Conservation (phyloP, 495 filamentous ascomycete species). For the Ascobolus immersus region DNA sequence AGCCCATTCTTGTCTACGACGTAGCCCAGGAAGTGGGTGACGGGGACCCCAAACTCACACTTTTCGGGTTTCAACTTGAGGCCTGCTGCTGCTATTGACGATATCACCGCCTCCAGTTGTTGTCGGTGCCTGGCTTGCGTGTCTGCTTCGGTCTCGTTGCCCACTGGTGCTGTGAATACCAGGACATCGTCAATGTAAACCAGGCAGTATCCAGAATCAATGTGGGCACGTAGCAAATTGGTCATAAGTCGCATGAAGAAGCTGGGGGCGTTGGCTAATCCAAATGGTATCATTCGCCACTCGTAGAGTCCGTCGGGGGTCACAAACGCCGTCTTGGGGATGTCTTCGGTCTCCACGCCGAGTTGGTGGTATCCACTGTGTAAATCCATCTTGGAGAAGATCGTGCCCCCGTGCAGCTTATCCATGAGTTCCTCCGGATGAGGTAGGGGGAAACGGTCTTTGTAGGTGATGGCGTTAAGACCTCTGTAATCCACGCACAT, state of each 20-base stretch:
- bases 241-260: constrained; percentile 17
- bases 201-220: background rate
- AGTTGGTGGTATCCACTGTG: constrained; percentile 8
- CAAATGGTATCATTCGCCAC: constrained; percentile 7
- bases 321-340: constrained; percentile 16
- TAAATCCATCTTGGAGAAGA: constrained; percentile 2
- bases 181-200: constrained; percentile 1
- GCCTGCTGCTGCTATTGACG: too few species aligned
- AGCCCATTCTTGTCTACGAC: constrained; percentile 11
- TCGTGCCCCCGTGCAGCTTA: constrained; percentile 11
- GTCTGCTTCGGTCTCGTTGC: too few species aligned
- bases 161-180: too few species aligned
- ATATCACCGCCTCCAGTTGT: too few species aligned
- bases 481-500: constrained; percentile 24
- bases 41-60: too few species aligned
- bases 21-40: constrained; percentile 14
- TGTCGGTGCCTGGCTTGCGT: too few species aligned
- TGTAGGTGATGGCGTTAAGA: constrained; percentile 21
- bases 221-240: constrained; percentile 6
- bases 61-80: too few species aligned
- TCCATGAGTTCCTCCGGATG: constrained; percentile 21
- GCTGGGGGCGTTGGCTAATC: constrained; percentile 7
- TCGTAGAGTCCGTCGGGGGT: background rate
- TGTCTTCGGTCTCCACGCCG: constrained; percentile 8
- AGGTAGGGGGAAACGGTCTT: constrained; percentile 22